A percentile compares a stretch with the other conserved stretches of the same genome.
phyloP scores from a whole-genome alignment of 1,284 basidiomycete genomes.

The Anthracocystis walkeri region DNA sequence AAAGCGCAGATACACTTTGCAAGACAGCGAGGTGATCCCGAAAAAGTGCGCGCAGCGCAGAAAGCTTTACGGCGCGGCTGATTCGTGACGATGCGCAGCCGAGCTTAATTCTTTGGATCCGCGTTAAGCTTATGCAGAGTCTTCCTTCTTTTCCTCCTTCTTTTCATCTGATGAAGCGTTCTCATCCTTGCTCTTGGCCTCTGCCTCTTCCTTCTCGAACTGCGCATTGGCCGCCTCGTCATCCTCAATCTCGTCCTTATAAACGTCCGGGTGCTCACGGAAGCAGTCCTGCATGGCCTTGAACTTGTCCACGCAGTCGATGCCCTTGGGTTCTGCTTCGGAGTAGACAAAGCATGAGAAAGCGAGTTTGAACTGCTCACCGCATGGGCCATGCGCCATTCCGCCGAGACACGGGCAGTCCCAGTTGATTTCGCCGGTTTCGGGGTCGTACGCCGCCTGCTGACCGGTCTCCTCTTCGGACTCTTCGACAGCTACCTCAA shows the following conservation, averaged over 20 bases:
- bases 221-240: slow-evolving; percentile 59
- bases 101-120: background rate
- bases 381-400: slow-evolving; percentile 97
- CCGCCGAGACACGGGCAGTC: slow-evolving; percentile 84
- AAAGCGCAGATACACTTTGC: background rate
- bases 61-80: slow-evolving; percentile 7
- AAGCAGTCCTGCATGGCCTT: slow-evolving; percentile 98
- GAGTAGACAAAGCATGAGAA: slow-evolving; percentile 98
- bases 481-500: slow-evolving; percentile 54
- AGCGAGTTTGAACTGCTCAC: slow-evolving; percentile 90
- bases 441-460: slow-evolving; percentile 80
- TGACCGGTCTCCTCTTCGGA: slow-evolving; percentile 43
- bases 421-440: slow-evolving; percentile 77
- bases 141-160: background rate
- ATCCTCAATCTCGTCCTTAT: slow-evolving; percentile 78
- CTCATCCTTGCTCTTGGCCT: slow-evolving; percentile 13
- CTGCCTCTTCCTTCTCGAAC: slow-evolving; percentile 40
- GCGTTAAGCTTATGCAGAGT: slow-evolving; percentile 20
- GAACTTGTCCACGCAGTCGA: slow-evolving; percentile 98
- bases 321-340: slow-evolving; percentile 94
- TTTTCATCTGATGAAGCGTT: background rate
- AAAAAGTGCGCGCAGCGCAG: slow-evolving; percentile 16
- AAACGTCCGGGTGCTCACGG: slow-evolving; percentile 92
- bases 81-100: slow-evolving; percentile 35
- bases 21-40: background rate